Conservation (phyloP, 495 filamentous ascomycete species). For the Penicillium riverlandense region DNA sequence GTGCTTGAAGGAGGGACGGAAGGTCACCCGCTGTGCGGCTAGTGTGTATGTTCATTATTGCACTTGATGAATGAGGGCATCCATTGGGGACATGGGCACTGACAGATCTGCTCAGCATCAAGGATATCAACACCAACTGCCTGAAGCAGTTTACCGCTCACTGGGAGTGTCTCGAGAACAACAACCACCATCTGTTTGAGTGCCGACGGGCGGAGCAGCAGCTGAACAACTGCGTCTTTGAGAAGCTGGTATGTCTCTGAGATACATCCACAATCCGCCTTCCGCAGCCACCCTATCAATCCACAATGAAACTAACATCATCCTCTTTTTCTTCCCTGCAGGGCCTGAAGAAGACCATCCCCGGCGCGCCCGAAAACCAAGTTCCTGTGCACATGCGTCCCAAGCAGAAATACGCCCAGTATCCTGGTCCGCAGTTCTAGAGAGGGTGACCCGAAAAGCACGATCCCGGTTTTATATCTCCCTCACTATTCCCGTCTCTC, state of each 20-base stretch:
- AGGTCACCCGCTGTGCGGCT: slow-evolving; percentile 91
- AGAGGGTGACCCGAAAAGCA: slow-evolving; percentile 2
- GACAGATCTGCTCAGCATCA: slow-evolving; percentile 50
- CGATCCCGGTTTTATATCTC: slow-evolving; percentile 5
- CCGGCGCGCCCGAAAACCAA: slow-evolving; percentile 68
- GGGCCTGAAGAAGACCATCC: slow-evolving; percentile 88
- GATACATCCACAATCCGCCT: slow-evolving; percentile 17
- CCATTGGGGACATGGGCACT: neutral
- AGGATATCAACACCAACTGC: slow-evolving; percentile 94
- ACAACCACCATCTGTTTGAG: slow-evolving; percentile 94
- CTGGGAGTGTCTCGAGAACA: slow-evolving; percentile 92
- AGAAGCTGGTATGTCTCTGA: slow-evolving; percentile 64
- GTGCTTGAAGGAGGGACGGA: slow-evolving; percentile 90
- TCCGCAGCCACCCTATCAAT: neutral
- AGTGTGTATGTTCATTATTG: slow-evolving; percentile 69
- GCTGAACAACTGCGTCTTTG: slow-evolving; percentile 87
- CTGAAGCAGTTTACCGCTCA: slow-evolving; percentile 83
- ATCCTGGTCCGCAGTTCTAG: slow-evolving; percentile 38
- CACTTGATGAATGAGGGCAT: too few relatives aligned
- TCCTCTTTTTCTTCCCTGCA: slow-evolving; percentile 23
- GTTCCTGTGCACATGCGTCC: slow-evolving; percentile 77
- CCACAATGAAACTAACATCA: slow-evolving; percentile 1
- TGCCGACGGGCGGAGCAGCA: slow-evolving; percentile 73
- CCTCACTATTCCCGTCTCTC: slow-evolving; percentile 5
- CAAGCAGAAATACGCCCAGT: slow-evolving; percentile 64